Evolutionary conservation across 2,329 filamentous ascomycete genomes (phyloP).

Genomic region (Taxawa tesnikishii): DNA sequence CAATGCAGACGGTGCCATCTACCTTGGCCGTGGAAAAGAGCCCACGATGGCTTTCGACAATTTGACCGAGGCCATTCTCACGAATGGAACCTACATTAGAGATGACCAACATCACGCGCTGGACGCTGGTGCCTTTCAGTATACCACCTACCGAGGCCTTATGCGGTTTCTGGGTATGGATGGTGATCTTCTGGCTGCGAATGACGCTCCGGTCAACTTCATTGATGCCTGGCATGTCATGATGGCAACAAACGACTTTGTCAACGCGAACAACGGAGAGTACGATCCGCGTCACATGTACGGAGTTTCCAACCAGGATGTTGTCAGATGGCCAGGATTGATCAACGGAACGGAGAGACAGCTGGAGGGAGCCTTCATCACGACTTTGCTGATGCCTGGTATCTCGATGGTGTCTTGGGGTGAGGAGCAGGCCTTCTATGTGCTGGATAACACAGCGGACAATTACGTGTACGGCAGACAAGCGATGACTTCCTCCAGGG

Average conservation of each 20-base stretch:
- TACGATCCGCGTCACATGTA: constrained; percentile 55
- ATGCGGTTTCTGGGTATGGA: constrained; percentile 50
- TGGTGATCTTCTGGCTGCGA: constrained; percentile 37
- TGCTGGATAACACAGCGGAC: constrained; percentile 49
- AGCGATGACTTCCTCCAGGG: constrained; percentile 47
- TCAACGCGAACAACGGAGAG: constrained; percentile 47
- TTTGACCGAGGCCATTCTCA: constrained; percentile 36
- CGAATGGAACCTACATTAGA: constrained; percentile 39
- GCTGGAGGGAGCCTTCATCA: constrained; percentile 46
- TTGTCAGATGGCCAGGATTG: constrained; percentile 51
- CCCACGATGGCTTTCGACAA: constrained; percentile 39
- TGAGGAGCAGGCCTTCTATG: constrained; percentile 54
- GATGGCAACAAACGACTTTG: constrained; percentile 45
- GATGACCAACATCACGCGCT: constrained; percentile 40
- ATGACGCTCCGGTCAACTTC: constrained; percentile 37
- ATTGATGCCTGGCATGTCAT: constrained; percentile 43
- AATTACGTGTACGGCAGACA: constrained; percentile 57
- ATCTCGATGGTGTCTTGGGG: constrained; percentile 51
- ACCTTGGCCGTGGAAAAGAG: constrained; percentile 49
- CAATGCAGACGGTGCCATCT: constrained; percentile 48
- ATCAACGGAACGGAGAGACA: constrained; percentile 44
- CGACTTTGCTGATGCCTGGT: constrained; percentile 47
- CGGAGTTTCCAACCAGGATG: constrained; percentile 53
- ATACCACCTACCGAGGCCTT: constrained; percentile 50
- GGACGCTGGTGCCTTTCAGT: constrained; percentile 51